phyloP scores from a whole-genome alignment of 495 filamentous ascomycete species.

The Rostrohypoxylon terebratum region DNA sequence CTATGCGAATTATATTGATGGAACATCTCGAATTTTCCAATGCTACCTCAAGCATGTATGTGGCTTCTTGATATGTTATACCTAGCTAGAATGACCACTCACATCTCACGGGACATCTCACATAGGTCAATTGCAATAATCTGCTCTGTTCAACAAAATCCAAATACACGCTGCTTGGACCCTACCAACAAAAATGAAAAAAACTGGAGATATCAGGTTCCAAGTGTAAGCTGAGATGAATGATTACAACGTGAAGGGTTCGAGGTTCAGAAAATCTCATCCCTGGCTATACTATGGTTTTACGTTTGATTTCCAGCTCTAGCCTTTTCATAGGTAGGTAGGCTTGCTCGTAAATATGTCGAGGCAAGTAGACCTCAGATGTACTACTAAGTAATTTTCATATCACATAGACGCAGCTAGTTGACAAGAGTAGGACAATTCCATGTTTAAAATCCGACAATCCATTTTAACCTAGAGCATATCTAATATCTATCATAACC shows the following conservation, averaged over 20 bases:
- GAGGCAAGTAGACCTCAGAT: too few relatives aligned
- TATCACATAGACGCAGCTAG: background rate
- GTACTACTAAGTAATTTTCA: background rate
- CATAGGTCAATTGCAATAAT: background rate
- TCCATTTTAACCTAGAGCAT: background rate
- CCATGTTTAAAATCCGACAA: background rate
- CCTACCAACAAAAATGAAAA: too few relatives aligned
- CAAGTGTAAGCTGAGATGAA: too few relatives aligned
- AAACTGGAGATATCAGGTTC: too few relatives aligned
- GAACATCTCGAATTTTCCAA: background rate
- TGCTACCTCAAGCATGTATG: background rate
- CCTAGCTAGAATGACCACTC: background rate
- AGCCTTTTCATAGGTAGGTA: too few relatives aligned
- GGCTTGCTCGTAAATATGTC: too few relatives aligned
- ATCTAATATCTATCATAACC: background rate
- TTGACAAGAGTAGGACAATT: background rate
- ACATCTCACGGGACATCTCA: background rate
- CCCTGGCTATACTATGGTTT: too few relatives aligned
- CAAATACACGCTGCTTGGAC: too few relatives aligned
- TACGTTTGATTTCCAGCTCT: too few relatives aligned
- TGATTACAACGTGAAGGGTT: too few relatives aligned
- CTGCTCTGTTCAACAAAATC: too few relatives aligned
- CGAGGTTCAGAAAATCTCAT: too few relatives aligned
- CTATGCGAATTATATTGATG: background rate
- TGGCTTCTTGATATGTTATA: background rate